Conservation (phyloP, 108 stramenopile species). For the Mayamaea pseudoterrestris region DNA sequence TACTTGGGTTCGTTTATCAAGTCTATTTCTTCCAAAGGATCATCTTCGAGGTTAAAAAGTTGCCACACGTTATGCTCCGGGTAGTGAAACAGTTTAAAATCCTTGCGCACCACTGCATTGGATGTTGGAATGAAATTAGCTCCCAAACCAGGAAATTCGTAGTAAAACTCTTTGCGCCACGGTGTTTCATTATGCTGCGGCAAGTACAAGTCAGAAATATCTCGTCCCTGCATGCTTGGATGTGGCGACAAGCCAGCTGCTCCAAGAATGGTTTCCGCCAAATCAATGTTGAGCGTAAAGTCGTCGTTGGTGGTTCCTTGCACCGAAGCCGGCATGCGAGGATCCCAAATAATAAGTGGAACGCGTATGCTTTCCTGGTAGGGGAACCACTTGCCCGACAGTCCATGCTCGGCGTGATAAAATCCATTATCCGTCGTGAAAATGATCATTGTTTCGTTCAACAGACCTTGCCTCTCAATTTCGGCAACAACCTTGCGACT, state of each 20-base stretch:
- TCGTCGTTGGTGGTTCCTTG: conserved; percentile 44
- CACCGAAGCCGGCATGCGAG: conserved; percentile 47
- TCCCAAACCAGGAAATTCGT: no score
- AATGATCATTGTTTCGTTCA: conserved; percentile 58
- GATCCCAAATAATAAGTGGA: conserved; percentile 68
- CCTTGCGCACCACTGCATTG: conserved; percentile 65
- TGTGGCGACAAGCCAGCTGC: conserved; percentile 44
- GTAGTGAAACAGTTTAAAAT: conserved; percentile 66
- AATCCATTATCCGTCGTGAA: conserved; percentile 82
- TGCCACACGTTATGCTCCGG: conserved; percentile 64
- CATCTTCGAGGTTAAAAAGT: conserved; percentile 59
- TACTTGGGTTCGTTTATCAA: no score
- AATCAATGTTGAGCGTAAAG: conserved; percentile 69
- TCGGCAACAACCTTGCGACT: conserved; percentile 45
- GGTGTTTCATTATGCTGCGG: conserved; percentile 11
- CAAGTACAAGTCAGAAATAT: conserved; percentile 68
- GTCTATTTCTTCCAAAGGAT: conserved; percentile 68
- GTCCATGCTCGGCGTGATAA: conserved; percentile 38
- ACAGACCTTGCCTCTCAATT: conserved; percentile 30
- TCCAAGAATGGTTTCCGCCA: conserved; percentile 62
- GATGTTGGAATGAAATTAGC: conserved; percentile 64
- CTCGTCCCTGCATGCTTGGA: conserved; percentile 61
- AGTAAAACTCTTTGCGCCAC: conserved; percentile 74
- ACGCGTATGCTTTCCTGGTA: conserved; percentile 68
- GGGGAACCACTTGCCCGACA: conserved; percentile 55